Conservation (phyloP, 768 basidiomycete genomes). For the Mycena polygramma region DNA sequence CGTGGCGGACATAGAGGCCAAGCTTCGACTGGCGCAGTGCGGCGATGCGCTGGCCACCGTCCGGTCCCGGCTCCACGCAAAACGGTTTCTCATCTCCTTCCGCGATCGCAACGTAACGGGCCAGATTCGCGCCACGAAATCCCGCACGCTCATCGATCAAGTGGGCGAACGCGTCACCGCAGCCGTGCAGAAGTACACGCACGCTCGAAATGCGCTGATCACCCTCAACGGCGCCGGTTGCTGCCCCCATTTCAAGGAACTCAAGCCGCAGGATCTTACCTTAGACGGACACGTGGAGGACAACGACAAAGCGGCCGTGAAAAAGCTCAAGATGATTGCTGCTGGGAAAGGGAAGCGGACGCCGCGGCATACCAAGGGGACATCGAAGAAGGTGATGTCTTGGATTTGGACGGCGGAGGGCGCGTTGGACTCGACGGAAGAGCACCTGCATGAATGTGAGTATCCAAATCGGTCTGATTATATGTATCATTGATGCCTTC, state of each 20-base stretch:
- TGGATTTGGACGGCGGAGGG: slow-evolving; percentile 23
- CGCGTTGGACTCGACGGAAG: not conserved
- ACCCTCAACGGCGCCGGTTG: not conserved
- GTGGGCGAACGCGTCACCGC: not conserved
- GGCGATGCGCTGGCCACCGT: too few species aligned
- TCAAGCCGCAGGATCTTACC: not conserved
- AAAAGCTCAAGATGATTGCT: slow-evolving; percentile 12
- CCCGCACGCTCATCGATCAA: not conserved
- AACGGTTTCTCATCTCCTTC: too few species aligned
- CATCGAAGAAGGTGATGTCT: not conserved
- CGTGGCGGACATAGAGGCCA: too few species aligned
- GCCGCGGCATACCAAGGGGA: not conserved
- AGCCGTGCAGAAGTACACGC: not conserved
- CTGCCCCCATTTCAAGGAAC: not conserved
- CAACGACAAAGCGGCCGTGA: not conserved
- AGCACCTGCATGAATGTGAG: slow-evolving; percentile 18
- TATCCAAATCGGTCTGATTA: not conserved
- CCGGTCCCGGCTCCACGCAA: too few species aligned
- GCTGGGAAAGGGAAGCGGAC: slow-evolving; percentile 1
- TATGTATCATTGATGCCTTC: too few species aligned
- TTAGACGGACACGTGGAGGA: not conserved
- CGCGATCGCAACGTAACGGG: too few species aligned
- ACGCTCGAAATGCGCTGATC: not conserved
- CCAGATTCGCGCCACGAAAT: not conserved
- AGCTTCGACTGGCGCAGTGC: too few species aligned